These are phyloP conservation scores for Coemansia sp. DNA, from an alignment of 371 early-diverging fungal genomes.

Conservation along the genomic window DNA sequence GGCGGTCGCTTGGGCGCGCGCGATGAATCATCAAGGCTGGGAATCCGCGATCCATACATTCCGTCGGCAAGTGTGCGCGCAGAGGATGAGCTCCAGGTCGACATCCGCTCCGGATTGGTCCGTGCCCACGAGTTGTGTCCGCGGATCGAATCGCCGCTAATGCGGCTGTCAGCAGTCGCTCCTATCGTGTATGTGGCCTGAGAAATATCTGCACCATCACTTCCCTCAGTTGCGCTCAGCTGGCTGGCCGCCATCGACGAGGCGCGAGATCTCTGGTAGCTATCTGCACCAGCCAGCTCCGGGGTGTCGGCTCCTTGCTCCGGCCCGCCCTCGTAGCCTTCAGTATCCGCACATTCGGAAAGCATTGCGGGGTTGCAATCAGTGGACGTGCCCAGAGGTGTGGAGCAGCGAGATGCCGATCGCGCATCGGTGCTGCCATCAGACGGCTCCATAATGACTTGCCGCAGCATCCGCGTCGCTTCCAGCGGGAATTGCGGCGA, in stretches of 20 bases:
- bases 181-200: constrained; percentile 5
- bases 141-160: constrained; percentile 12
- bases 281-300: background rate
- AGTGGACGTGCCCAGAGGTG: background rate
- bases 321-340: background rate
- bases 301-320: constrained; percentile 1
- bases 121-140: constrained; percentile 16
- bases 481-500: constrained; percentile 43
- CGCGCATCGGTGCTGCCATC: constrained; percentile 11
- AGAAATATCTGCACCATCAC: constrained; percentile 7
- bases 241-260: constrained; percentile 35
- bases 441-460: constrained; percentile 28
- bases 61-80: constrained; percentile 38
- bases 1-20: constrained; percentile 27
- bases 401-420: background rate
- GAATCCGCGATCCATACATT: constrained; percentile 14
- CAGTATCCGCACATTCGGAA: background rate
- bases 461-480: constrained; percentile 44
- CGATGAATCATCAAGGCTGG: constrained; percentile 27
- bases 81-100: constrained; percentile 49
- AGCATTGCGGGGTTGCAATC: background rate
- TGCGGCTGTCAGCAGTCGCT: background rate
- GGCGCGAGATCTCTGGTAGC: constrained; percentile 19
- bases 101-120: constrained; percentile 42
- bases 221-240: constrained; percentile 25